phyloP scores from a whole-genome alignment of 2,329 filamentous ascomycete genomes.

The Xenoacremonium recifei region DNA sequence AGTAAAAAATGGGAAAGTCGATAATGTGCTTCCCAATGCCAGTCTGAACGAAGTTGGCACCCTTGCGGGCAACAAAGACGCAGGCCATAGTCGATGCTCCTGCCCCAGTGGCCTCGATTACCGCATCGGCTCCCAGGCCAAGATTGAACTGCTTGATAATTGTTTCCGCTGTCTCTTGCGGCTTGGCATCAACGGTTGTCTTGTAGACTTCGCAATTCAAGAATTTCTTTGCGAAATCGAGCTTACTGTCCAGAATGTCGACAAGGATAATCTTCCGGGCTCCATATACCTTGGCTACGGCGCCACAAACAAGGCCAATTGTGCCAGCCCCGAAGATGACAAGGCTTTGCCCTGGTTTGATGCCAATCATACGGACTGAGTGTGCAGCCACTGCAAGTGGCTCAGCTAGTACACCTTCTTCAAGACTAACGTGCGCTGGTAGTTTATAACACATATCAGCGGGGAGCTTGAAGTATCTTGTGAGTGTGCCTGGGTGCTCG shows the following conservation, averaged over 20 bases:
- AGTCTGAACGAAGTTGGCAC: slow-evolving; percentile 48
- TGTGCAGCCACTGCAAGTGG: slow-evolving; percentile 49
- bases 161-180: slow-evolving; percentile 35
- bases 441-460: slow-evolving; percentile 47
- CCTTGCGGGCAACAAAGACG: slow-evolving; percentile 39
- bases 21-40: slow-evolving; percentile 49
- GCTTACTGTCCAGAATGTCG: slow-evolving; percentile 39
- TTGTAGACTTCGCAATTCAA: slow-evolving; percentile 41
- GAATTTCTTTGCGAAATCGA: slow-evolving; percentile 39
- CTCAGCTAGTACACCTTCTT: slow-evolving; percentile 50
- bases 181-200: slow-evolving; percentile 10
- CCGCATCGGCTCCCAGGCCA: slow-evolving; percentile 14
- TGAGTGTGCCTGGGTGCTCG: slow-evolving; percentile 46
- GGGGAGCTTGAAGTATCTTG: slow-evolving; percentile 46
- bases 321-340: slow-evolving; percentile 48
- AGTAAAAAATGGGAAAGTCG: slow-evolving; percentile 45
- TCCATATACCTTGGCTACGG: slow-evolving; percentile 43
- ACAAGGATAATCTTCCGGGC: slow-evolving; percentile 42
- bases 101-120: slow-evolving; percentile 35
- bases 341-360: slow-evolving; percentile 40
- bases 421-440: slow-evolving; percentile 40
- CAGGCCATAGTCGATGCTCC: slow-evolving; percentile 45
- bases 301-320: slow-evolving; percentile 45
- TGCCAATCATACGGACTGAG: slow-evolving; percentile 38
- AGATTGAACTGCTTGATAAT: slow-evolving; percentile 39